Evolutionary conservation across 2,329 filamentous ascomycete species (phyloP).

Genomic region (Ophiostoma fasciatum): DNA sequence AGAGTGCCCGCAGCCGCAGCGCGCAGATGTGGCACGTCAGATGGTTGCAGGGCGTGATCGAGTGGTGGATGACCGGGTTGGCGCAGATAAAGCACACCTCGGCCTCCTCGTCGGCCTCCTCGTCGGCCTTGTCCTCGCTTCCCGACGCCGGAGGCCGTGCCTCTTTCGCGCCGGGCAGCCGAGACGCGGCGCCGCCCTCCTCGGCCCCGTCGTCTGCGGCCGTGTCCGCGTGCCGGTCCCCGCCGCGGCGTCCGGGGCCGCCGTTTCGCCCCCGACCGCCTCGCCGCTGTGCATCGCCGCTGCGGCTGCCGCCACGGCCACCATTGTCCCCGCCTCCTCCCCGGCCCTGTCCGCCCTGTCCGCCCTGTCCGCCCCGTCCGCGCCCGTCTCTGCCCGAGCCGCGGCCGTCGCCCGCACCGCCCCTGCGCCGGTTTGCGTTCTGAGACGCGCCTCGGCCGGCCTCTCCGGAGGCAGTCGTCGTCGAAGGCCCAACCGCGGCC

Average conservation of each 20-base stretch:
- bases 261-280: conserved; percentile 1
- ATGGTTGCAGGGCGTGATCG: conserved; percentile 89
- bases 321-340: conserved; percentile 24
- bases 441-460: background rate
- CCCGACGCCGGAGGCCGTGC: too few species aligned
- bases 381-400: conserved; percentile 24
- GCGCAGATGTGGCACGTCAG: conserved; percentile 94
- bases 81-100: conserved; percentile 98
- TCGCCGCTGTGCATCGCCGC: conserved; percentile 2
- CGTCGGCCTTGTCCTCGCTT: too few species aligned
- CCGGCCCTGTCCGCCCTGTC: conserved; percentile 25
- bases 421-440: too few species aligned
- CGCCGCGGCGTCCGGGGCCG: conserved; percentile 7
- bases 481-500: too few species aligned
- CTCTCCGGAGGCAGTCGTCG: too few species aligned
- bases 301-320: conserved; percentile 18
- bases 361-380: conserved; percentile 27
- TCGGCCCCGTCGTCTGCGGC: conserved; percentile 2
- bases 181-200: too few species aligned
- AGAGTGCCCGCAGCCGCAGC: conserved; percentile 77
- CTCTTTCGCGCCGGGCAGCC: too few species aligned
- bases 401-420: conserved; percentile 5
- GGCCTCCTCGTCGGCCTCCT: conserved; percentile 31
- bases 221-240: background rate
- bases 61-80: conserved; percentile 72